Evolutionary conservation across 2,329 filamentous ascomycete genomes (phyloP), one percentile per base, ranked within the genome.

Genomic region (Amylocarpus encephaloides): DNA sequence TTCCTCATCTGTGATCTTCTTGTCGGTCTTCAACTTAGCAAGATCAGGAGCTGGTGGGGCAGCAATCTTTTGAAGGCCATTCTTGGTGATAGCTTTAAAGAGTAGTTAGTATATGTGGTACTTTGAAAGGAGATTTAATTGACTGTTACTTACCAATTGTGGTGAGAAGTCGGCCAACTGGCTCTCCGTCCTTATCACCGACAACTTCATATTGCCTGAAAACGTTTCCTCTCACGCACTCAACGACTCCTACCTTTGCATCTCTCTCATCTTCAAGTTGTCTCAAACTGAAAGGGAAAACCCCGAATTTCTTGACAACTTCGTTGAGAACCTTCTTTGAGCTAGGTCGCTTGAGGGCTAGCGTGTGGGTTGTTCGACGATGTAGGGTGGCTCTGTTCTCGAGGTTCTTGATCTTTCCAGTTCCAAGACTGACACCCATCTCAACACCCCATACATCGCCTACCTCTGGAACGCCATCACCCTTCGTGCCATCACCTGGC

Each of bases 391-490:
- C 76, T 58, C 93, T 83, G 72, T 94, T 86, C 65, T 89, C 83
- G 54, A 95, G 77, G 61, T 77, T 85, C 85, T 97, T 98, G 71
- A 95, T 86, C 78, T 98, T 98, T 68, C 93, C 93, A 55, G 82
- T 84, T 58, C 91, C 91, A 63, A 93, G 75, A 71, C 87, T 93
- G 67, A 98, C 82, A 62, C 92, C 92, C 68, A 96, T 83, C 78
- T 98, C 93, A 49, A 98, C 88, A 71, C 93, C 93, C 93, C 93
- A 98, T 54, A 95, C 91, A 69, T 98, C 93, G 60, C 88, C 86
- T 50, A 95, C 74, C 66, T 94, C 92, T 51, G 93, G 87, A 51
- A 82, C 71, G 65, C 93, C 93, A 55, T 98, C 93, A 50, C 92
- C 92, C 75, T 90, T 94, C 67, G 86, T 83, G 59, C 88, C 88